Evolutionary conservation across 495 filamentous ascomycete species (phyloP).

Genomic region (Daldinia vernicosa): DNA sequence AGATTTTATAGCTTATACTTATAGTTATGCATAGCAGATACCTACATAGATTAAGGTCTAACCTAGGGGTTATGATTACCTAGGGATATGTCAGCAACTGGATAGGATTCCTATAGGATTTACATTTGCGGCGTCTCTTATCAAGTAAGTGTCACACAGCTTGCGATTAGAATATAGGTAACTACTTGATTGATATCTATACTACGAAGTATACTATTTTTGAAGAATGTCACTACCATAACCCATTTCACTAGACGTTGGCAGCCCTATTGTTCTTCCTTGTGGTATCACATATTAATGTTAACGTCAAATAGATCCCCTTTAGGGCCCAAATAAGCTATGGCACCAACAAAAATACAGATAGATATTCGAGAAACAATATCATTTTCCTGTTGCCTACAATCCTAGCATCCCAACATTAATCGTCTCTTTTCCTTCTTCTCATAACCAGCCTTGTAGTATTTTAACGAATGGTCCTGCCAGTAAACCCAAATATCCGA

Average conservation of each 20-base stretch:
- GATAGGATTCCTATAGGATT: background rate
- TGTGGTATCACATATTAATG: constrained; percentile 26
- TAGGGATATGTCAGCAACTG: background rate
- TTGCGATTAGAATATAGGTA: background rate
- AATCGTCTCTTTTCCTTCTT: constrained; percentile 24
- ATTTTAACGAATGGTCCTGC: constrained; percentile 34
- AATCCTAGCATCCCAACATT: constrained; percentile 14
- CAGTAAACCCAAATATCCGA: constrained; percentile 27
- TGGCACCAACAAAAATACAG: constrained; percentile 8
- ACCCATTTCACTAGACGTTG: background rate
- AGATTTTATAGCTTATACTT: background rate
- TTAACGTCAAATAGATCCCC: background rate
- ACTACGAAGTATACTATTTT: background rate
- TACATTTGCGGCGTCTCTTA: background rate
- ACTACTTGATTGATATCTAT: background rate
- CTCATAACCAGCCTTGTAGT: constrained; percentile 17
- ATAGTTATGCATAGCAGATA: background rate
- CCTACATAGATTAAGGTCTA: background rate
- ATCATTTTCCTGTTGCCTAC: constrained; percentile 22
- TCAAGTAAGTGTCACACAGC: background rate
- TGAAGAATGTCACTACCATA: too few relatives aligned
- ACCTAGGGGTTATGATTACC: background rate
- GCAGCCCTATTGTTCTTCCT: background rate
- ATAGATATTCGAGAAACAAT: constrained; percentile 25
- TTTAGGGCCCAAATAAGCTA: background rate